Conservation (phyloP, 2,329 filamentous ascomycete genomes). For the Penicillium oxalicum region DNA sequence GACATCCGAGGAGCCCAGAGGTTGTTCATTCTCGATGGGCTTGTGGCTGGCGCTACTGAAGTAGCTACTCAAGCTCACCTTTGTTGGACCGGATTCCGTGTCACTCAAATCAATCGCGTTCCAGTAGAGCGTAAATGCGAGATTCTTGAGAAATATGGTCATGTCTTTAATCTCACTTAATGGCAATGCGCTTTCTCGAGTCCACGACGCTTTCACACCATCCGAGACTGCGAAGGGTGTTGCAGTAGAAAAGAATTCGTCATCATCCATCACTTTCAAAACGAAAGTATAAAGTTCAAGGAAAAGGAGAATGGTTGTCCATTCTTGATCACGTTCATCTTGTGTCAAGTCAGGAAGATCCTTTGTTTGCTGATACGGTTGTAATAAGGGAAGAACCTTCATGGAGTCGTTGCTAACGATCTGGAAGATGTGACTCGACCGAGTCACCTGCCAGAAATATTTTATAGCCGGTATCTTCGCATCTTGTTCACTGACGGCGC, state of each 20-base stretch:
- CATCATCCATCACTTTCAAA: constrained; percentile 87
- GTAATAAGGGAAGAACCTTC: constrained; percentile 53
- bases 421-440: constrained; percentile 52
- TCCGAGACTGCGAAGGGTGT: constrained; percentile 40
- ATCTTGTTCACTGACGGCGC: constrained; percentile 26
- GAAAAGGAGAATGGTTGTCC: constrained; percentile 84
- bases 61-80: constrained; percentile 43
- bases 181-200: constrained; percentile 60
- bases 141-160: constrained; percentile 79
- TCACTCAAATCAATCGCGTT: constrained; percentile 62
- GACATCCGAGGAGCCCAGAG: constrained; percentile 26
- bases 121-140: constrained; percentile 85
- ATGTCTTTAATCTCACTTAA: constrained; percentile 66
- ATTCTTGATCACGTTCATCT: constrained; percentile 59
- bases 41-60: constrained; percentile 31
- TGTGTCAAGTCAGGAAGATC: constrained; percentile 21
- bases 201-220: constrained; percentile 51
- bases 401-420: constrained; percentile 53
- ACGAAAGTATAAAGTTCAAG: constrained; percentile 92
- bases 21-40: neutral
- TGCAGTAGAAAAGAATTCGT: constrained; percentile 75
- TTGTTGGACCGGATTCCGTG: constrained; percentile 32
- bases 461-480: constrained; percentile 60
- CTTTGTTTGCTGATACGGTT: constrained; percentile 49
- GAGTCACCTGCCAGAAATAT: constrained; percentile 74